Base-by-base conservation (phyloP, 2,329 filamentous ascomycete species). In the Metarhizium rileyi region DNA sequence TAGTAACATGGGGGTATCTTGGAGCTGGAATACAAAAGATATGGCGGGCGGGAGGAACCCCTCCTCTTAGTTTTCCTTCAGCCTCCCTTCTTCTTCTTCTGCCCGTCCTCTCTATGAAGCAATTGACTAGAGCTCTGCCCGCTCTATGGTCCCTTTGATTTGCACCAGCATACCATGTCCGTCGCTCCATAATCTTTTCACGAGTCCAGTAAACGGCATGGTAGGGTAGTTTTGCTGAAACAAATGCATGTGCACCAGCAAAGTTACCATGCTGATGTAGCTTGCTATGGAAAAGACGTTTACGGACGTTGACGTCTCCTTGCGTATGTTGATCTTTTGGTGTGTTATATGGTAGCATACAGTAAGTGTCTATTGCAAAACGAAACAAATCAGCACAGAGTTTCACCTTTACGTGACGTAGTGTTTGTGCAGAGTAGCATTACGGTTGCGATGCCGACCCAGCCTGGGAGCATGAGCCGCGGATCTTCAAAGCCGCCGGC, bases 401-500 rank as follows among this genome's bases (percentile, higher is more conserved):
- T n/a, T n/a, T 35, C 33, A n/a, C 5, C 30, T 25, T 5, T 25
- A 3, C 10, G 22, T 7, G 4, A 10, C 9, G 6, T 25, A 20
- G 36, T 12, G 14, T 10, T 33, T 16, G 14, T 48, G 36, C 49
- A 8, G 35, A n/a, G 46, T 25, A 45, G 47, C 63, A 74, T 50
- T 70, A 87, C 84, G 47, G 82, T 87, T 48, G 86, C 83, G 56
- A 90, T 89, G 55, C 79, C 78, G 55, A 90, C 83, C 86, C 86
- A 90, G 40, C 84, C 85, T 8, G 85, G 85, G 23, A 90, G 74
- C 25, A 90, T 74, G 50, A 88, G 76, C 27, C 84, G 78, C 2
- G 83, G 78, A 62, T 89, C 84, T 56, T 80, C 75, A 48, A 83
- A 83, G 50, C 82, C 84, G 52, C 85, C 86, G 7, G 80, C 80